These are phyloP conservation scores for Aspergillus sp. DNA, from an alignment of 2,329 filamentous ascomycete species.

Conservation along the genomic window DNA sequence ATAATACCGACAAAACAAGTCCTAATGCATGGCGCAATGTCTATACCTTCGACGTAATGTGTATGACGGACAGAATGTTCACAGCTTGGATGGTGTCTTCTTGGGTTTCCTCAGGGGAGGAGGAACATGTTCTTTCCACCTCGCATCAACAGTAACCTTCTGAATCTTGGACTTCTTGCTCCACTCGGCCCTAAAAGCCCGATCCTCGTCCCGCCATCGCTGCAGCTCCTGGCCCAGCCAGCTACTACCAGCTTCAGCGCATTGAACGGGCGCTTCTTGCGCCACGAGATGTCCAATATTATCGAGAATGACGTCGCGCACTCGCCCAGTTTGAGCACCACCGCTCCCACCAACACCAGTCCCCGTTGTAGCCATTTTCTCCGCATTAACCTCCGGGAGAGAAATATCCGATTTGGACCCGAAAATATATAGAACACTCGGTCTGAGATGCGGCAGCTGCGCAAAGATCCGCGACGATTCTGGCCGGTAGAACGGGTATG, in stretches of 20 bases:
- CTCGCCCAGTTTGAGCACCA: slow-evolving; percentile 60
- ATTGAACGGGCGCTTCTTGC: slow-evolving; percentile 66
- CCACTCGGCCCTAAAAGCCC: slow-evolving; percentile 51
- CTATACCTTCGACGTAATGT: background rate
- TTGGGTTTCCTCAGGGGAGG: slow-evolving; percentile 21
- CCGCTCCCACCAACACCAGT: slow-evolving; percentile 36
- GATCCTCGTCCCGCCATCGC: slow-evolving; percentile 53
- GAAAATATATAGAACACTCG: slow-evolving; percentile 42
- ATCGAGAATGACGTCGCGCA: slow-evolving; percentile 58
- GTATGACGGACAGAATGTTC: slow-evolving; percentile 1
- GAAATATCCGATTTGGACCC: slow-evolving; percentile 39
- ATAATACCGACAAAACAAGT: background rate
- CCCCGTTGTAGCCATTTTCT: slow-evolving; percentile 37
- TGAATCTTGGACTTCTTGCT: slow-evolving; percentile 42
- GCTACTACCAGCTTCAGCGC: slow-evolving; percentile 53
- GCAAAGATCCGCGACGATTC: slow-evolving; percentile 34
- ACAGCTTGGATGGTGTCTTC: slow-evolving; percentile 23
- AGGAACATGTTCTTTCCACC: slow-evolving; percentile 44
- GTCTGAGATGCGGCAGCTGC: slow-evolving; percentile 38
- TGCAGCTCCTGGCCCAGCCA: slow-evolving; percentile 55
- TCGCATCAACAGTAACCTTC: slow-evolving; percentile 52
- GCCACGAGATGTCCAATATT: slow-evolving; percentile 72
- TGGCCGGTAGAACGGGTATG: slow-evolving; percentile 39
- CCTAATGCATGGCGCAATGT: background rate
- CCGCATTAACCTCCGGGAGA: slow-evolving; percentile 30